Conservation (phyloP, 129 eudicot species). For the Flaveria trinervia region DNA sequence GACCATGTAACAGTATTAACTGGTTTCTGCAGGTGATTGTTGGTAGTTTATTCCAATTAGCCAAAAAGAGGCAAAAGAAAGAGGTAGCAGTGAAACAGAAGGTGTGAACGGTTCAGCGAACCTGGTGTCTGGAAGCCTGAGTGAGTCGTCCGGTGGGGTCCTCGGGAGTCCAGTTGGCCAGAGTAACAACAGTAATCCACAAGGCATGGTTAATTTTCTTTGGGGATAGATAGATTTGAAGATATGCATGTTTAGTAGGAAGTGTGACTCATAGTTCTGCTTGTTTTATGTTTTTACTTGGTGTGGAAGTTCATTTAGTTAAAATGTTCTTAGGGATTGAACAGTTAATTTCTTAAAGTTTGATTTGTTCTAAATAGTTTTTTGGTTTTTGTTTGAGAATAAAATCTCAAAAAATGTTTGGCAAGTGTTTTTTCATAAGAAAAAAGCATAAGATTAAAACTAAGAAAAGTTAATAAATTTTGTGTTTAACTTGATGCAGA, state of each 20-base stretch:
- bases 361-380: neutral
- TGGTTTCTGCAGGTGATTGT: conserved; percentile 45
- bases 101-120: conserved; percentile 24
- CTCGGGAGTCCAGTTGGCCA: conserved; percentile 46
- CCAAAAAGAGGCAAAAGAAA: conserved; percentile 25
- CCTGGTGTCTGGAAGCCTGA: conserved; percentile 10
- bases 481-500: too few relatives aligned
- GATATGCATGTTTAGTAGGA: conserved; percentile 21
- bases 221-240: conserved; percentile 38
- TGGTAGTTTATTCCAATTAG: conserved; percentile 40
- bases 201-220: conserved; percentile 31
- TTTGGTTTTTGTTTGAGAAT: neutral
- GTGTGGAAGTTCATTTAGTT: neutral
- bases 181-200: conserved; percentile 31
- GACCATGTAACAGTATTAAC: neutral
- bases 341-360: too few relatives aligned
- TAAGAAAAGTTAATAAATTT: too few relatives aligned
- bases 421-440: neutral
- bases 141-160: conserved; percentile 51
- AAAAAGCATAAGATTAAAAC: too few relatives aligned
- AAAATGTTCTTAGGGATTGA: neutral
- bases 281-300: neutral
- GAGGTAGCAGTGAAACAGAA: conserved; percentile 20
- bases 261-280: neutral
- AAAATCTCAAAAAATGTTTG: neutral